phyloP scores from a whole-genome alignment of 108 stramenopile species.

The Cyclostephanos invisitatus region DNA sequence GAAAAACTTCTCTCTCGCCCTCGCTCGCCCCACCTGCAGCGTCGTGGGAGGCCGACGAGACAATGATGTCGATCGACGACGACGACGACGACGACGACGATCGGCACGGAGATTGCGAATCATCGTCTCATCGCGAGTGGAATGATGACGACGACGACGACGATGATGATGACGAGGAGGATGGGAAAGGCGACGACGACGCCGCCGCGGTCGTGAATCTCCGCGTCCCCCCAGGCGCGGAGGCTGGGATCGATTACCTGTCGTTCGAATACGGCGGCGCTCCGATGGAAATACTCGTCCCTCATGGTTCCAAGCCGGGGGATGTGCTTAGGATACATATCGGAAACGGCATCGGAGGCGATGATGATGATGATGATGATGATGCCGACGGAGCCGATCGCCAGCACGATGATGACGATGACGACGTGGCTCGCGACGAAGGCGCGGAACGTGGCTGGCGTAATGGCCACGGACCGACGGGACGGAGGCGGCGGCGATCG shows the following conservation, averaged over 20 bases:
- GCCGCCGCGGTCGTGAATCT: constrained; percentile 44
- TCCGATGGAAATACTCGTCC: constrained; percentile 59
- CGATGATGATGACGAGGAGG: not conserved
- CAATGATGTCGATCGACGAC: too few species aligned
- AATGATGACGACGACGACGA: too few species aligned
- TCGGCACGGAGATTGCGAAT: too few species aligned
- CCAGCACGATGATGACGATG: not conserved
- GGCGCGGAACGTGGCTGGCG: too few species aligned
- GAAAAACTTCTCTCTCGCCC: too few species aligned
- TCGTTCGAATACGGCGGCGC: constrained; percentile 56
- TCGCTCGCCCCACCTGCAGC: too few species aligned
- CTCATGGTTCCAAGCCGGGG: constrained; percentile 50
- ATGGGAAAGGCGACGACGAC: not conserved
- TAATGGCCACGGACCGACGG: too few species aligned
- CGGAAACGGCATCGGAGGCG: constrained; percentile 16
- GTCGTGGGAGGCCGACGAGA: too few species aligned
- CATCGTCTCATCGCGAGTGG: too few species aligned
- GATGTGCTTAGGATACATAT: constrained; percentile 73
- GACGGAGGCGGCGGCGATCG: not conserved
- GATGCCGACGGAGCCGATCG: not conserved
- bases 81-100: too few species aligned
- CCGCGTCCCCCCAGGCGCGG: constrained; percentile 61
- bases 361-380: not conserved
- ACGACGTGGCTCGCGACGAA: not conserved
- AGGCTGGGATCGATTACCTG: constrained; percentile 62